Base-by-base conservation (phyloP, 805 yeast genomes). In the Metschnikowia amazonensis region DNA sequence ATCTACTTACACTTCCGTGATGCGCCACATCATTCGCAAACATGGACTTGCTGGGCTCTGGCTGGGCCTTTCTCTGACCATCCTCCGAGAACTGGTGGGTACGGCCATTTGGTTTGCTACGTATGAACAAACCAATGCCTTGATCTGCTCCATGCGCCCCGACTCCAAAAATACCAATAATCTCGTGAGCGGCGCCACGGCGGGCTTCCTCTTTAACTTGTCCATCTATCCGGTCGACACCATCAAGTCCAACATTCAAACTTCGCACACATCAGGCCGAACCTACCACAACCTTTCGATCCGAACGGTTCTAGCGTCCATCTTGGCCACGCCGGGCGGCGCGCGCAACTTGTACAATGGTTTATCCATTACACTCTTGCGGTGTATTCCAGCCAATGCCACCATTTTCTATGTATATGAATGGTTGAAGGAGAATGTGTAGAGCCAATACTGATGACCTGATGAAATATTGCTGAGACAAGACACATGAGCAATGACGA, bases 71-170 rank as follows among this genome's bases (percentile, higher is more conserved):
- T 69, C 81, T 0, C 82, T 94, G 17, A 90, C 98, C 0, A 66
- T 88, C 39, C 51, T 86, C 2, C 76, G 97, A 56, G 98, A 90
- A 61, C 76, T 87, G 31, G 84, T 89, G 24, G 97, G 97, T 6
- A 86, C 96, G 1, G 87, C 95, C 3, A 82, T 92, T 1, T 90
- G 97, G 97, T 90, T 90, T 67, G 92, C 96, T 0, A 79, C 94
- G 14, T 89, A 89, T 62, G 96, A 89, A 60, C 66, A 74, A 36
- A 66, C 76, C 6, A 62, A 69, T 17, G 56, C 56, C 1, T 52
- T 58, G n/a, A 67, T 79, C 51, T 70, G 72, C 47, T 32, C 47
- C 23, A 42, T 30, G 8, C 48, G 49, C 29, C 50, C 54, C 25
- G 37, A 31, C 32, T 41, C 46, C 44, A 60, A 33, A 35, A 56